Conservation (phyloP, 2,329 filamentous ascomycete species). For the Hypocreales sp. region DNA sequence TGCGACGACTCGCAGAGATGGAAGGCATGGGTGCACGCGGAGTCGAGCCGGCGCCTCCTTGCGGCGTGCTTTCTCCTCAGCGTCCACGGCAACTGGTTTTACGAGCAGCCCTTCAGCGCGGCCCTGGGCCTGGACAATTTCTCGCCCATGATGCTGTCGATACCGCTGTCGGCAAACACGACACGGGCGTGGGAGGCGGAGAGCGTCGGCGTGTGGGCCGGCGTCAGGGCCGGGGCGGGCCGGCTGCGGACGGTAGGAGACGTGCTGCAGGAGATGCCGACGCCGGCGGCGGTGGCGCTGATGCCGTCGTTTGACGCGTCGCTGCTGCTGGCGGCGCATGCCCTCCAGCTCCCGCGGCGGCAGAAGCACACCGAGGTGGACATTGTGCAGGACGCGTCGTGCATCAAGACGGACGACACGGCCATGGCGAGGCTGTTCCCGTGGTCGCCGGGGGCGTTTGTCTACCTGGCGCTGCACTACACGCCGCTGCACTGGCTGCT, state of each 20-base stretch:
- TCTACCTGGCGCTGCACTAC: conserved; percentile 40
- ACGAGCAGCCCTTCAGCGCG: conserved; percentile 27
- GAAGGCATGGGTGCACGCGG: conserved; percentile 35
- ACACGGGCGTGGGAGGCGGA: conserved; percentile 32
- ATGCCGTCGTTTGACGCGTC: conserved; percentile 22
- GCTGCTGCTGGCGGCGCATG: conserved; percentile 22
- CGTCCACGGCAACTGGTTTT: conserved; percentile 37
- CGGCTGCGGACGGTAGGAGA: conserved; percentile 11
- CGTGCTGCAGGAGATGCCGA: conserved; percentile 17
- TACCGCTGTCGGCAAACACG: conserved; percentile 30
- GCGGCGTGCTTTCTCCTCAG: conserved; percentile 41
- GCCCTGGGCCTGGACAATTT: conserved; percentile 20
- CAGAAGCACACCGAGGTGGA: conserved; percentile 12
- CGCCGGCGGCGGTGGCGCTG: conserved; percentile 17
- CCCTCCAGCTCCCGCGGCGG: conserved; percentile 21
- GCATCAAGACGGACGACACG: conserved; percentile 9
- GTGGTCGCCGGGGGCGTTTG: conserved; percentile 28
- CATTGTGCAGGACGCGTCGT: conserved; percentile 8
- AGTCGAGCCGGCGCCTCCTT: conserved; percentile 37
- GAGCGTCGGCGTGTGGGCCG: conserved; percentile 29
- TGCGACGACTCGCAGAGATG: conserved; percentile 22
- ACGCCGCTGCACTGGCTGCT: conserved; percentile 43
- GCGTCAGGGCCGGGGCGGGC: conserved; percentile 13
- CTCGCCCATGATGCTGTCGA: conserved; percentile 18
- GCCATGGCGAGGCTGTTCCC: conserved; percentile 26